Conservation (phyloP, 345 rosid genomes). For the Euphorbia tirucalli region DNA sequence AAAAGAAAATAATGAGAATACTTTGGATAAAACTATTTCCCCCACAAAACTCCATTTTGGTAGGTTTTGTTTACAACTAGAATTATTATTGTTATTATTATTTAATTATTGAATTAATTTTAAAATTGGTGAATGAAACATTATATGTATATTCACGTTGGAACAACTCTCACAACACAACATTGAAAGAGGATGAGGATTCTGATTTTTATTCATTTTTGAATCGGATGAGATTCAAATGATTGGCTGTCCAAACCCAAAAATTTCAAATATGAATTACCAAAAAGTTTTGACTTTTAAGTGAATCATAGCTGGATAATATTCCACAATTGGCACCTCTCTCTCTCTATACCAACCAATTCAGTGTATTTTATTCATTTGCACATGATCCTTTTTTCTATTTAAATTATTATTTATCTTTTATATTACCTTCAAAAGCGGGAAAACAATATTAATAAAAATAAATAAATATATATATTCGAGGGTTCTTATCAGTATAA, state of each 20-base stretch:
- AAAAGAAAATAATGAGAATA: background rate
- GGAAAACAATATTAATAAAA: background rate
- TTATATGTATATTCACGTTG: too few species aligned
- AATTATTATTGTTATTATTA: background rate
- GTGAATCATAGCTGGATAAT: slow-evolving; percentile 12
- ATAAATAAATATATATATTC: background rate
- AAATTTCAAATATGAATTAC: slow-evolving; percentile 8
- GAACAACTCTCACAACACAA: background rate
- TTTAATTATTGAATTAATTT: too few species aligned
- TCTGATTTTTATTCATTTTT: background rate
- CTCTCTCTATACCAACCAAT: background rate
- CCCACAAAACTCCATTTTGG: background rate
- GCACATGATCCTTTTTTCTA: background rate
- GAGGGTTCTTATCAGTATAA: background rate
- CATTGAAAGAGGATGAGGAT: background rate
- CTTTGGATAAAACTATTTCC: background rate
- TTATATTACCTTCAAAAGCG: background rate
- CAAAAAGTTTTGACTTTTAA: slow-evolving; percentile 18
- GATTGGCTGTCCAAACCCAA: background rate
- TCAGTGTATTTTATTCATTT: background rate
- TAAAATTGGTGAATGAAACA: too few species aligned
- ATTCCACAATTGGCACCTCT: slow-evolving; percentile 5
- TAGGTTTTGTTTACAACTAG: background rate
- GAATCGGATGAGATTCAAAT: slow-evolving; percentile 13
- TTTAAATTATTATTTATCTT: background rate